These are phyloP conservation scores for Kazachstania viticola DNA, from an alignment of 805 yeast species.

Conservation along the genomic window DNA sequence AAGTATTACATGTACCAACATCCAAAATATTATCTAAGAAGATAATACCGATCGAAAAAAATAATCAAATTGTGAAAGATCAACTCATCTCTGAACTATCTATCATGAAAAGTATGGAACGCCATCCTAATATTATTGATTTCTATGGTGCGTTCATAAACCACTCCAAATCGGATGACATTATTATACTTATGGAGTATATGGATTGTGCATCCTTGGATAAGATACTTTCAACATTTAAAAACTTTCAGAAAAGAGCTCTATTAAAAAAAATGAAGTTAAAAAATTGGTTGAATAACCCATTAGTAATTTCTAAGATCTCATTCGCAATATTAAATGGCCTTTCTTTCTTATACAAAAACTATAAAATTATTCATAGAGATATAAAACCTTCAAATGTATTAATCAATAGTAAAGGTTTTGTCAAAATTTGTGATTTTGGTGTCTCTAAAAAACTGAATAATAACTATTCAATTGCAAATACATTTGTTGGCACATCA, in stretches of 20 bases:
- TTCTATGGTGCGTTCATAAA: slow-evolving; percentile 84
- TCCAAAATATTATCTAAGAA: slow-evolving; percentile 86
- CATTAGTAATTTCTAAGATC: slow-evolving; percentile 54
- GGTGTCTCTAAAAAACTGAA: slow-evolving; percentile 90
- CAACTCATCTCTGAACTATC: slow-evolving; percentile 83
- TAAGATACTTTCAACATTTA: slow-evolving; percentile 49
- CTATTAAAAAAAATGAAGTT: not conserved
- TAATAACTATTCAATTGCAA: slow-evolving; percentile 90
- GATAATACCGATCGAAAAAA: slow-evolving; percentile 74
- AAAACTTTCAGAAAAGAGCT: slow-evolving; percentile 34
- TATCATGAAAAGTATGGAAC: slow-evolving; percentile 82
- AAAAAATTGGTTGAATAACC: slow-evolving; percentile 30
- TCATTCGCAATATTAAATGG: slow-evolving; percentile 73
- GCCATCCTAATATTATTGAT: slow-evolving; percentile 66
- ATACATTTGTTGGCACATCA: slow-evolving; percentile 96
- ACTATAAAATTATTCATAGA: slow-evolving; percentile 84
- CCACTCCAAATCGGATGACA: slow-evolving; percentile 40
- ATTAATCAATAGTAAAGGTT: slow-evolving; percentile 73
- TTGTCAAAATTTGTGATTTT: slow-evolving; percentile 87
- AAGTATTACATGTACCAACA: slow-evolving; percentile 81
- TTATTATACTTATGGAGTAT: slow-evolving; percentile 89
- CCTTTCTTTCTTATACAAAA: slow-evolving; percentile 64
- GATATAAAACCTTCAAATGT: slow-evolving; percentile 96
- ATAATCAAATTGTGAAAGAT: slow-evolving; percentile 29
- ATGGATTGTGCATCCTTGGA: slow-evolving; percentile 93